Percentiles rank a stretch among this genome's conserved stretches.
Conservation (phyloP, 2,329 filamentous ascomycete species). For the Colletotrichum falcatum region DNA sequence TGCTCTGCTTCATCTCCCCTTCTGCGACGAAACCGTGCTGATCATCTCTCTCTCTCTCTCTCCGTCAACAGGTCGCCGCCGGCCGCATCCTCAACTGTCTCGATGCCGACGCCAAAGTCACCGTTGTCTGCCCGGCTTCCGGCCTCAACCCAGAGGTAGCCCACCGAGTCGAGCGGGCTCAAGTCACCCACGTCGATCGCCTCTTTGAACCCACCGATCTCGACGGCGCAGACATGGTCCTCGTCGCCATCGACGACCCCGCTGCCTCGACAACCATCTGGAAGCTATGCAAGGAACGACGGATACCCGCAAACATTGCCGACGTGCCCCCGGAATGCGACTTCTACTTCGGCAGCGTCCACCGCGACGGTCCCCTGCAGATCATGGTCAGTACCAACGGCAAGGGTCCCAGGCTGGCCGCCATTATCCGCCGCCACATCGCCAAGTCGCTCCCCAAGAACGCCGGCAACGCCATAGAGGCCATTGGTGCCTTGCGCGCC, state of each 20-base stretch:
- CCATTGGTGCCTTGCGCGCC: constrained; percentile 82
- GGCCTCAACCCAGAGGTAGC: constrained; percentile 92
- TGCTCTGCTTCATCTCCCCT: no score
- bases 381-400: constrained; percentile 99
- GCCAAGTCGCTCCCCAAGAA: constrained; percentile 80
- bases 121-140: constrained; percentile 81
- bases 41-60: no score
- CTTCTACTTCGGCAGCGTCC: constrained; percentile 97
- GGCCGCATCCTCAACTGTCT: constrained; percentile 94
- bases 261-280: constrained; percentile 91
- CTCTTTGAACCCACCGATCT: constrained; percentile 90
- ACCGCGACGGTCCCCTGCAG: constrained; percentile 94
- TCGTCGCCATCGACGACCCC: constrained; percentile 93
- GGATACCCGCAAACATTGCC: constrained; percentile 93
- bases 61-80: constrained; percentile 80
- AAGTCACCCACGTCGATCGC: constrained; percentile 85
- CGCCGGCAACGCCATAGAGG: constrained; percentile 86
- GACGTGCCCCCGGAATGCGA: constrained; percentile 97
- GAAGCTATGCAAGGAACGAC: constrained; percentile 89
- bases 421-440: constrained; percentile 85
- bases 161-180: constrained; percentile 78
- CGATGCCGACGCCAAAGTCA: constrained; percentile 93
- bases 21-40: no score
- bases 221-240: constrained; percentile 84
- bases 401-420: constrained; percentile 91